A percentile compares a stretch with the other conserved stretches of the same genome.
Evolutionary conservation across 331 rosid species (phyloP).

Genomic region (Rosa hybrid): DNA sequence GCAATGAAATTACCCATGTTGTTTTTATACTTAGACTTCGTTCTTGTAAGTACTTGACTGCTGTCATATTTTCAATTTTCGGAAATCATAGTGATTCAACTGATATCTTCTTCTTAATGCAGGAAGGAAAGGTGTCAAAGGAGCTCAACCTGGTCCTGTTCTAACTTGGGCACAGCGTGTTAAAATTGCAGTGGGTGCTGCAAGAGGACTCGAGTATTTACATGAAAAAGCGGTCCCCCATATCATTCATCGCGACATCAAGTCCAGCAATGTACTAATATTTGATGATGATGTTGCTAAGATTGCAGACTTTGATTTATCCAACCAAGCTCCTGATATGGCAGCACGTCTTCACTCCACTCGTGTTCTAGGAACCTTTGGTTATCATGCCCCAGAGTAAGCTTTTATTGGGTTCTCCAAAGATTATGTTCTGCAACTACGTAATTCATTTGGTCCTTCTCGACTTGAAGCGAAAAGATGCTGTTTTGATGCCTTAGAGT

Average conservation of each 20-base stretch:
- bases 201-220: conserved; percentile 82
- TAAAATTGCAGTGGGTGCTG: conserved; percentile 88
- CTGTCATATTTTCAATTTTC: conserved; percentile 2
- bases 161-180: conserved; percentile 82
- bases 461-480: not conserved
- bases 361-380: conserved; percentile 91
- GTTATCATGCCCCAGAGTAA: conserved; percentile 95
- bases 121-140: conserved; percentile 92
- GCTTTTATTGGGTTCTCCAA: conserved; percentile 26
- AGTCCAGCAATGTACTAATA: conserved; percentile 82
- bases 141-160: conserved; percentile 97
- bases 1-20: not conserved
- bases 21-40: not conserved
- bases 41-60: conserved; percentile 20
- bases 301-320: conserved; percentile 88
- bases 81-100: conserved; percentile 7
- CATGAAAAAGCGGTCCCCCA: conserved; percentile 84
- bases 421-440: not conserved
- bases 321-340: conserved; percentile 94
- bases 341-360: conserved; percentile 95
- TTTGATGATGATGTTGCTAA: conserved; percentile 84
- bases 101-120: conserved; percentile 22
- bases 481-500: not conserved
- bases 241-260: conserved; percentile 81
- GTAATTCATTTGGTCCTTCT: not conserved